These are phyloP conservation scores for Buxus sempervirens DNA, from an alignment of 164 flowering plant genomes.

Conservation along the genomic window DNA sequence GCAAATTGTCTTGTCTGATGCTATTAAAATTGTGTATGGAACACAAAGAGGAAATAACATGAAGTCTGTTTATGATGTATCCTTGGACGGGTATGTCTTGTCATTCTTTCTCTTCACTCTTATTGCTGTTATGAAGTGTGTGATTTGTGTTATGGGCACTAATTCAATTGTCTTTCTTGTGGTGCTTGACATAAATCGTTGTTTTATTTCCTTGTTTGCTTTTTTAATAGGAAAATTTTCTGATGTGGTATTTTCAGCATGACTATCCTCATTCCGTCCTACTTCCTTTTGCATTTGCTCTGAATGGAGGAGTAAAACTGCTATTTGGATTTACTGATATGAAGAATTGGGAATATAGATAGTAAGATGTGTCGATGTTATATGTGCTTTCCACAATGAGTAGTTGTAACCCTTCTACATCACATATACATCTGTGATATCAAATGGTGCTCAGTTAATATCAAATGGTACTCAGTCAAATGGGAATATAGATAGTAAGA, in stretches of 20 bases:
- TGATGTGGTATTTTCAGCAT: not conserved
- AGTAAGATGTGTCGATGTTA: too few species aligned
- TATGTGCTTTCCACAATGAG: too few species aligned
- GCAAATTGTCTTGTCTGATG: slow-evolving; percentile 62
- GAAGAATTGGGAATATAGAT: too few species aligned
- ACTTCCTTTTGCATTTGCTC: not conserved
- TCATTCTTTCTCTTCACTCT: not conserved
- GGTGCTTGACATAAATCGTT: not conserved
- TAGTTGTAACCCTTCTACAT: too few species aligned
- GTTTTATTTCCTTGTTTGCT: not conserved
- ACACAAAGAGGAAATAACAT: slow-evolving; percentile 33
- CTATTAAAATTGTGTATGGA: slow-evolving; percentile 52
- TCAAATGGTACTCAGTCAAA: too few species aligned
- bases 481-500: too few species aligned
- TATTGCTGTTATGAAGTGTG: not conserved
- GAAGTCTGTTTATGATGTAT: slow-evolving; percentile 61
- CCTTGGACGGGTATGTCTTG: slow-evolving; percentile 57
- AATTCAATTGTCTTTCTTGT: not conserved
- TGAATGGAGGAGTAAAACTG: not conserved
- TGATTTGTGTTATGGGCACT: not conserved
- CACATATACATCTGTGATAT: too few species aligned
- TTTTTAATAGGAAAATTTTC: too few species aligned
- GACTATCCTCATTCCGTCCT: not conserved
- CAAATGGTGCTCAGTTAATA: too few species aligned
- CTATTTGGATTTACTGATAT: not conserved